Conservation (phyloP, 1,139 yeast genomes). For the Taphrina deformans region DNA sequence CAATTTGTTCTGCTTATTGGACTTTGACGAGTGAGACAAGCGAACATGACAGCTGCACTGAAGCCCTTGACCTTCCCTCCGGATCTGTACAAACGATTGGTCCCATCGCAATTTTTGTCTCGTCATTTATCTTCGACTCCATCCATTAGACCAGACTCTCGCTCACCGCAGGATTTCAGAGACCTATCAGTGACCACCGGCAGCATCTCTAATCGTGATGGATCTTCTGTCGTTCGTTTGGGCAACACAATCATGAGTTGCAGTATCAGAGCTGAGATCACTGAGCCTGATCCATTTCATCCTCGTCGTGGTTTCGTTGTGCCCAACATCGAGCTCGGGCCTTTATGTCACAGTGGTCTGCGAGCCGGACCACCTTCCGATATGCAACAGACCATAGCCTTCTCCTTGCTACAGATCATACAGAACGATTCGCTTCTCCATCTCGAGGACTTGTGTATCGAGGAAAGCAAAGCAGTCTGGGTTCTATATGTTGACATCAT, state of each 20-base stretch:
- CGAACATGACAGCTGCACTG: not conserved
- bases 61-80: conserved; percentile 29
- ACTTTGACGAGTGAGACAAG: not conserved
- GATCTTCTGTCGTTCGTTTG: conserved; percentile 35
- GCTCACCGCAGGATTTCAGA: conserved; percentile 33
- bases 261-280: conserved; percentile 36
- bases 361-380: conserved; percentile 36
- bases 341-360: conserved; percentile 31
- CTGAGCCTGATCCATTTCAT: conserved; percentile 34
- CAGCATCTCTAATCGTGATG: conserved; percentile 32
- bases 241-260: conserved; percentile 36
- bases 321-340: conserved; percentile 36
- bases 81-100: conserved; percentile 36
- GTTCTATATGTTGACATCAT: conserved; percentile 34
- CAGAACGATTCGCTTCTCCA: conserved; percentile 13
- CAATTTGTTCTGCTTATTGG: too few relatives aligned
- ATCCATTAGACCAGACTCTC: conserved; percentile 35
- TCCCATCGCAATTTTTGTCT: conserved; percentile 31
- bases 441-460: conserved; percentile 35
- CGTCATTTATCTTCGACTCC: conserved; percentile 22
- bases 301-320: conserved; percentile 36
- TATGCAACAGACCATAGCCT: conserved; percentile 35
- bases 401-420: conserved; percentile 22
- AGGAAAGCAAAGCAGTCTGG: conserved; percentile 36
- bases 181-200: conserved; percentile 28